Base-by-base conservation (phyloP, 306 rosid genomes). In the Citrullus colocynthis region DNA sequence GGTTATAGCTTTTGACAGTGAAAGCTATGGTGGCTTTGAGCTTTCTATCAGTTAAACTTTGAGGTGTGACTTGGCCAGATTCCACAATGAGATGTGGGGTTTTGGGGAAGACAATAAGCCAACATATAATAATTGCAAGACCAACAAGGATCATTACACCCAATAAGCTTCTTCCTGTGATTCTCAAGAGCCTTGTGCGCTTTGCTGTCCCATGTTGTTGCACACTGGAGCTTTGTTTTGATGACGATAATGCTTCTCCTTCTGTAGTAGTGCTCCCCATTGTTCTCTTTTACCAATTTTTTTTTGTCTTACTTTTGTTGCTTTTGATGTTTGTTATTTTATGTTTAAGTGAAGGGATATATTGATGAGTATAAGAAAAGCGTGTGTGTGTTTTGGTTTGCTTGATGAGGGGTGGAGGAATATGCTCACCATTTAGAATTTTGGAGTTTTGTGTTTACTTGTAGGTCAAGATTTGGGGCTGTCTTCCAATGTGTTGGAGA, bases 131-230 rank as follows among this genome's bases (percentile, higher is more conserved):
- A 0, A 72, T 49, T 4, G 59, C 59, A 6, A 72, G n/a, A 2
- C 21, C 76, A 2, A 72, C 9, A 14, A 72, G 24, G 0, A 72
- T 9, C 21, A 72, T 48, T 4, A 49, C 6, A 6, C 21, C 59
- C 59, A 72, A 49, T 39, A 72, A 13, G 42, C 21, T 72, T 72
- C 76, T 49, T 72, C 76, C 76, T 48, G 30, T 48, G 76, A 72
- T 45, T 48, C 59, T 48, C 21, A 48, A 24, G 1, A 72, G 3
- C 24, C 3, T 72, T 4, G 76, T 72, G 6, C 59, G 59, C 9
- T 72, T 72, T 65, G 14, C 30, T 21, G 76, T 6, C 28, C 24
- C 48, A 8, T 64, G 36, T 20, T 64, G 6, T 1, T 11, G 8
- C 1, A 3, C 41, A 28, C 28, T 3, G 66, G 16, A 21, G 6